Evolutionary conservation across 2,329 filamentous ascomycete genomes (phyloP), one percentile per base, ranked within the genome.

Genomic region (Bipolaris cookei): DNA sequence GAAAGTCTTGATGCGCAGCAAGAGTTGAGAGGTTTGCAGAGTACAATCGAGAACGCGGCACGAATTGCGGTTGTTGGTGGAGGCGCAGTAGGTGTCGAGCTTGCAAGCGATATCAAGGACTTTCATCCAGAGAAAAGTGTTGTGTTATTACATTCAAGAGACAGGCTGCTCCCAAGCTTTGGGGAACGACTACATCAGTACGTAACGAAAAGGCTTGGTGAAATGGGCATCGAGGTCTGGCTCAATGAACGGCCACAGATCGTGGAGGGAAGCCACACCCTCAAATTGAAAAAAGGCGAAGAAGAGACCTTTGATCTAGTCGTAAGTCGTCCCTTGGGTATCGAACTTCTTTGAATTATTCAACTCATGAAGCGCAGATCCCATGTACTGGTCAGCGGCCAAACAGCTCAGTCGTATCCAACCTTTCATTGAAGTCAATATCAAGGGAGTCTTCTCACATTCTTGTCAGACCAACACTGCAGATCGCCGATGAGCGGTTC

Each of bases 11-110:
- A 78, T 14, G 83, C 80, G 0, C 73, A 82, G 18, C 63, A 68
- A 47, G 74, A 78, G n/a, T 60, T 87, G 35, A 72, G 72, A 41
- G 67, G 66, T 2, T 78, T 84, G 68, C 84, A 86, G 69, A 84
- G 64, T 0, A 71, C 71, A 2, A 81, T 87, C 47, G 75, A 76
- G 6, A 84, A 81, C 55, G 61, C 62, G 0, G 73, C 78, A 8
- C 81, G 79, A 0, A 77, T 84, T 30, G 70, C 74, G 41, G 73
- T 79, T 7, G 56, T 74, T 6, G 86, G 86, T 1, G 86, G 84
- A 0, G 86, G 86, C 2, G 84, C 86, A 0, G 86, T 86, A 0
- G 86, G 86, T 1, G 82, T 88, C 0, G 84, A 88, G 71, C 73
- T 88, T 32, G 85, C 84, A 0, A 81, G 84, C 0, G 86, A 89